phyloP scores from a whole-genome alignment of 768 basidiomycete genomes.

The Boletellus emodensis region DNA sequence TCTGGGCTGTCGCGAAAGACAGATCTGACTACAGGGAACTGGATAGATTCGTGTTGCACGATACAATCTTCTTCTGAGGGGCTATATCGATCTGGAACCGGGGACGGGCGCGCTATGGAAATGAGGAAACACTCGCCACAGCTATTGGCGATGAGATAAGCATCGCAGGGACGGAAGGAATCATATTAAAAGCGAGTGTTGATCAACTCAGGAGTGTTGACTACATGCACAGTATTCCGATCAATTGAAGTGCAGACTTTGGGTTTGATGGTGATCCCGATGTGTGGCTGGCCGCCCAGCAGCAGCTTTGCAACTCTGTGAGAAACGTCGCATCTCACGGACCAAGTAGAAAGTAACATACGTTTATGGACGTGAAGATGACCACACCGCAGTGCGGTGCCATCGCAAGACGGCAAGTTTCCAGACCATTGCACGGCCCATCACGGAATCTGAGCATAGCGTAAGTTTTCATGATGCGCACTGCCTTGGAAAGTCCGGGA shows the following conservation, averaged over 20 bases:
- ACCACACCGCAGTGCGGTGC: slow-evolving; percentile 8
- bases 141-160: background rate
- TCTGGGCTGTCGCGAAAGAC: slow-evolving; percentile 83
- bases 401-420: background rate
- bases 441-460: slow-evolving; percentile 10
- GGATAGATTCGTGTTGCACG: slow-evolving; percentile 59
- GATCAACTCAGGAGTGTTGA: slow-evolving; percentile 1
- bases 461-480: slow-evolving; percentile 4
- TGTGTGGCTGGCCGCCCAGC: slow-evolving; percentile 2
- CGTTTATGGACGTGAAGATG: slow-evolving; percentile 7
- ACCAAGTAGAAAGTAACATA: slow-evolving; percentile 1
- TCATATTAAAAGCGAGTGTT: slow-evolving; percentile 7
- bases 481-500: slow-evolving; percentile 4
- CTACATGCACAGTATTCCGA: slow-evolving; percentile 3
- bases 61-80: slow-evolving; percentile 65
- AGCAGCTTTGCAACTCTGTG: background rate
- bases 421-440: slow-evolving; percentile 3
- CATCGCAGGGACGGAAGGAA: slow-evolving; percentile 2
- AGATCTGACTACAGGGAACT: slow-evolving; percentile 64
- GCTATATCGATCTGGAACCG: background rate
- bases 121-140: background rate
- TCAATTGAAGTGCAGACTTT: slow-evolving; percentile 3
- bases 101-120: background rate
- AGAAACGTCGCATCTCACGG: slow-evolving; percentile 7
- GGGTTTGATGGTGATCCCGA: slow-evolving; percentile 13